These are phyloP conservation scores for Saccharum officinarum DNA, from an alignment of 176 grass and related monocot species.

Conservation along the genomic window DNA sequence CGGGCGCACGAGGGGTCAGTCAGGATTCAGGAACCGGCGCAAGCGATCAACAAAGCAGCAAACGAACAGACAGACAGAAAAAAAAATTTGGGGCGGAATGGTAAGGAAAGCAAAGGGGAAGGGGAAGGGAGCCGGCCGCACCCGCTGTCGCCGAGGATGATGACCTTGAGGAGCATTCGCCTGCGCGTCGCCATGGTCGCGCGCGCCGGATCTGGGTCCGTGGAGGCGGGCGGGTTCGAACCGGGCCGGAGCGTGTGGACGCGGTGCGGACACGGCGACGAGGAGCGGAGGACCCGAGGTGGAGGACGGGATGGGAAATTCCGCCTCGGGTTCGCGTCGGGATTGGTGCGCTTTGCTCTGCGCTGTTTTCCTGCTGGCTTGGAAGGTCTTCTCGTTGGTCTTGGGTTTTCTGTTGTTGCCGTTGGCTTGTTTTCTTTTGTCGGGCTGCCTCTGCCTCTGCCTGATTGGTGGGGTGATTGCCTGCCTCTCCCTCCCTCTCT, in stretches of 20 bases:
- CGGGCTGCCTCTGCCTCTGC: too few species aligned
- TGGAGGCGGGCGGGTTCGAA: background rate
- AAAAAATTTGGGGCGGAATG: background rate
- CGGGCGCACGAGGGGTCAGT: background rate
- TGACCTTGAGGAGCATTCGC: conserved; percentile 98
- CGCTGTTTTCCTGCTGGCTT: too few species aligned
- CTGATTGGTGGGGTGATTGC: too few species aligned
- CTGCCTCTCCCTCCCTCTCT: too few species aligned
- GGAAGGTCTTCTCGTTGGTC: too few species aligned
- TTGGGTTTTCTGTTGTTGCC: too few species aligned
- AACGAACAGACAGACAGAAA: background rate
- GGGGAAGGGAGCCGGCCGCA: background rate
- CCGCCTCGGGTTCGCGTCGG: too few species aligned
- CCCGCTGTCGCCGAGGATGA: conserved; percentile 99
- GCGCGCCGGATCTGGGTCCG: conserved; percentile 24
- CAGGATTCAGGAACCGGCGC: conserved; percentile 17
- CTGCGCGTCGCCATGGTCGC: conserved; percentile 75
- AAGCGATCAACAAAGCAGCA: background rate
- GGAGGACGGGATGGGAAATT: too few species aligned
- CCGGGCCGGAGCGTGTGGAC: background rate
- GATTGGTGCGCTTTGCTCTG: too few species aligned
- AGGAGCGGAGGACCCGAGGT: background rate
- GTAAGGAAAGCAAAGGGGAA: background rate
- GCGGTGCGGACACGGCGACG: background rate
- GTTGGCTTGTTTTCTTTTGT: too few species aligned